Conservation (phyloP, 257 asterid genomes). For the Datura wrightii region DNA sequence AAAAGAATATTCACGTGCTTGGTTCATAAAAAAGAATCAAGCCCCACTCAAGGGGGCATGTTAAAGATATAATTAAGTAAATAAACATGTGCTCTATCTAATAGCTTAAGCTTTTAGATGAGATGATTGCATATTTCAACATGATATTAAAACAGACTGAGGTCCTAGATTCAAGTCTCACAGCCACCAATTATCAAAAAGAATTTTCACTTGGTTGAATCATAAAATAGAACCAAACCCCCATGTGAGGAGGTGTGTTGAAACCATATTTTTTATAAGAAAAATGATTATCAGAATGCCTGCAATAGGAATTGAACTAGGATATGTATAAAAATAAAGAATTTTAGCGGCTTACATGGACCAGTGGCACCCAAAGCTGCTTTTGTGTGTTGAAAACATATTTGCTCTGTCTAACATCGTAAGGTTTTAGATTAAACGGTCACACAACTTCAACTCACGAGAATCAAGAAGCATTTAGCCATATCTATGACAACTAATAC, state of each 20-base stretch:
- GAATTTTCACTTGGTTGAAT: no score
- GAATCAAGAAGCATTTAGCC: not conserved
- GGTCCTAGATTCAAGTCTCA: not conserved
- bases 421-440: not conserved
- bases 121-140: not conserved
- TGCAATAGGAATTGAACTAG: not conserved
- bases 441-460: not conserved
- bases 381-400: not conserved
- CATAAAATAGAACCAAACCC: no score
- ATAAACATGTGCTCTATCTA: not conserved
- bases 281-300: not conserved
- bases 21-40: not conserved
- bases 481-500: not conserved
- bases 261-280: not conserved
- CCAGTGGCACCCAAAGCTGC: not conserved
- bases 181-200: not conserved
- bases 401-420: not conserved
- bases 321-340: not conserved
- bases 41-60: not conserved
- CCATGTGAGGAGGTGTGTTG: not conserved
- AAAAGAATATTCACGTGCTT: not conserved
- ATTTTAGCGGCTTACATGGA: not conserved
- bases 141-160: not conserved
- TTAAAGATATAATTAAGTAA: not conserved
- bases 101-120: not conserved